phyloP scores from a whole-genome alignment of 306 rosid genomes.

The Astragalus membranaceus region DNA sequence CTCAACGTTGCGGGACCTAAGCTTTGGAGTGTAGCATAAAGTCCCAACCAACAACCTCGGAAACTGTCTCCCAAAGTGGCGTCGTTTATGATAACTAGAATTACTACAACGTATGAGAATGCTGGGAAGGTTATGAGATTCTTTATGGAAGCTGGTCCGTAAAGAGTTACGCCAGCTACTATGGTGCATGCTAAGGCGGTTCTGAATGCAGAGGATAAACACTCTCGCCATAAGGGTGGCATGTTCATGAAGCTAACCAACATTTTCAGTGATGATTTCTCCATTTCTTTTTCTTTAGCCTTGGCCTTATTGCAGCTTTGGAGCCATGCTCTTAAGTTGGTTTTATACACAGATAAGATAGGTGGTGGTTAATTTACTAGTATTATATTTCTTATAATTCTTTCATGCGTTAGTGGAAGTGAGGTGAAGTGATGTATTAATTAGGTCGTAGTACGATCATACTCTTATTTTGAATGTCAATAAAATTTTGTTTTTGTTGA shows the following conservation, averaged over 20 bases:
- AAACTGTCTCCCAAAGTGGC: constrained; percentile 59
- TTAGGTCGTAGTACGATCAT: background rate
- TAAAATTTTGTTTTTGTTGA: background rate
- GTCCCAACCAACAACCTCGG: constrained; percentile 40
- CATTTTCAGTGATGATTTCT: background rate
- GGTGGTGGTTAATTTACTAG: background rate
- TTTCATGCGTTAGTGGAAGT: background rate
- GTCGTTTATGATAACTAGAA: constrained; percentile 39
- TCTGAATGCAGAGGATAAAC: constrained; percentile 52
- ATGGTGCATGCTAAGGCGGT: constrained; percentile 51
- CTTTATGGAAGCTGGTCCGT: constrained; percentile 39
- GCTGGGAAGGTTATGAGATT: constrained; percentile 50
- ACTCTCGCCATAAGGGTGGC: constrained; percentile 33
- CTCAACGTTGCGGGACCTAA: constrained; percentile 46
- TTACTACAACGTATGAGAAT: constrained; percentile 56
- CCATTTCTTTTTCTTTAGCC: background rate
- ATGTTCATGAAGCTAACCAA: background rate
- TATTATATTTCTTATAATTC: background rate
- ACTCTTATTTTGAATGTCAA: background rate
- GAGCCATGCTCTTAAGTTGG: background rate
- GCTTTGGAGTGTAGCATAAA: constrained; percentile 44
- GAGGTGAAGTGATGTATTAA: background rate
- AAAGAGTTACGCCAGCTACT: constrained; percentile 46
- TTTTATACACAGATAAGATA: background rate
- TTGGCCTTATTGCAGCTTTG: too few species aligned